phyloP scores from a whole-genome alignment of 2,329 filamentous ascomycete genomes.

The Diaporthe batatas region DNA sequence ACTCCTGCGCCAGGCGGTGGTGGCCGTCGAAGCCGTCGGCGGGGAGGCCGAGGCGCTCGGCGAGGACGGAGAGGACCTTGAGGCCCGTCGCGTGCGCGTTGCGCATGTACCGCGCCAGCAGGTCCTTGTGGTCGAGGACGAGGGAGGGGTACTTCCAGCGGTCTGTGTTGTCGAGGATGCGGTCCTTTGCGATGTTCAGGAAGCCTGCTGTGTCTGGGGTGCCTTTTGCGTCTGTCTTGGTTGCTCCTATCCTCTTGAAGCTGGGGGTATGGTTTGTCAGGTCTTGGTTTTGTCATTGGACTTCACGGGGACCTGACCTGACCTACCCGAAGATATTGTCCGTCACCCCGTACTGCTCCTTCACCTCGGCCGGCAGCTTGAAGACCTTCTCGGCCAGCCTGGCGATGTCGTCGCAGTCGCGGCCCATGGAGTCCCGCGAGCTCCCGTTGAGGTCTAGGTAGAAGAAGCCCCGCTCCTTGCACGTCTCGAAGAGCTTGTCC shows the following conservation, averaged over 20 bases:
- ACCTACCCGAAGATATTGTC: constrained; percentile 41
- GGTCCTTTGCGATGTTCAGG: constrained; percentile 43
- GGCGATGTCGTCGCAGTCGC: constrained; percentile 41
- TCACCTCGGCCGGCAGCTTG: constrained; percentile 40
- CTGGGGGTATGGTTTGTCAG: constrained; percentile 8
- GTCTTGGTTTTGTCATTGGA: too few relatives aligned
- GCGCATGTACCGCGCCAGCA: constrained; percentile 39
- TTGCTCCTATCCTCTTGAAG: constrained; percentile 39
- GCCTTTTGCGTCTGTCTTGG: constrained; percentile 39
- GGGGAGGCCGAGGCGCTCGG: constrained; percentile 33
- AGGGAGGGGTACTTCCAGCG: constrained; percentile 35
- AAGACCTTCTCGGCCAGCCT: constrained; percentile 40
- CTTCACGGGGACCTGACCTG: not conserved
- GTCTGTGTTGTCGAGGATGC: constrained; percentile 41
- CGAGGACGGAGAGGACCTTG: constrained; percentile 38
- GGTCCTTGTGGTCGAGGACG: constrained; percentile 36
- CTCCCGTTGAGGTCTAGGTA: constrained; percentile 42
- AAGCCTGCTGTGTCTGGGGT: constrained; percentile 41
- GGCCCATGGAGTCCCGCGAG: constrained; percentile 32
- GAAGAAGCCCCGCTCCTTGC: constrained; percentile 43
- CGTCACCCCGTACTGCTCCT: constrained; percentile 39
- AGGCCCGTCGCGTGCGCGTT: constrained; percentile 39
- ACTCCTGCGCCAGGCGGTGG: constrained; percentile 40
- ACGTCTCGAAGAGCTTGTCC: constrained; percentile 39
- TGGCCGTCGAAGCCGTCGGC: constrained; percentile 27